Evolutionary conservation across 2,329 filamentous ascomycete genomes (phyloP).

Genomic region (Monosporascus sp.): DNA sequence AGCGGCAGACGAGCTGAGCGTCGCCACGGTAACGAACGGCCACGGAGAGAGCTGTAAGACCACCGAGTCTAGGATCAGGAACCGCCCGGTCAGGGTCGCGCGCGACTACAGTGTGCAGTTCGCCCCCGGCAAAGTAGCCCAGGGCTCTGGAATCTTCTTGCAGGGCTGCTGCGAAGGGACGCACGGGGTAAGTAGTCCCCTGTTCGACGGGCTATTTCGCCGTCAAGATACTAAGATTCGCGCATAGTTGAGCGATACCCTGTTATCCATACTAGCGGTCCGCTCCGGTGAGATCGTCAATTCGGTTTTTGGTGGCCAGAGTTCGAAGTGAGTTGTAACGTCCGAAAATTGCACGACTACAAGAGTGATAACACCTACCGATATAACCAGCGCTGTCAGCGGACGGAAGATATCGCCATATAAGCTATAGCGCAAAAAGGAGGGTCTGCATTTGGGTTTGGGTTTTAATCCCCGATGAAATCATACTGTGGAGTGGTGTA

Average conservation of each 20-base stretch:
- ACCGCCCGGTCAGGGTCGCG: constrained; percentile 43
- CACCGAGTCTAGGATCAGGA: constrained; percentile 44
- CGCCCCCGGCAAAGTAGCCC: constrained; percentile 59
- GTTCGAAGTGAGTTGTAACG: background rate
- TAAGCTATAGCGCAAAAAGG: background rate
- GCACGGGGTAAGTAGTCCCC: constrained; percentile 67
- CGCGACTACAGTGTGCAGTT: constrained; percentile 79
- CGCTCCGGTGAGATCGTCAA: constrained; percentile 73
- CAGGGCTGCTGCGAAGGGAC: constrained; percentile 92
- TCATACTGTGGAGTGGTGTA: too few species aligned
- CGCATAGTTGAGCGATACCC: constrained; percentile 67
- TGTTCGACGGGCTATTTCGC: background rate
- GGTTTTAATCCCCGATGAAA: too few species aligned
- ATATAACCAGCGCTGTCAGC: background rate
- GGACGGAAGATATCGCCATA: background rate
- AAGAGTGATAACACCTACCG: background rate
- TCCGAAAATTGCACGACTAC: background rate
- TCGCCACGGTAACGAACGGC: constrained; percentile 4
- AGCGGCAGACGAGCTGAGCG: constrained; percentile 22
- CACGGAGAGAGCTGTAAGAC: constrained; percentile 5
- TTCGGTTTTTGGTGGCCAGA: constrained; percentile 58
- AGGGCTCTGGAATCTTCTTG: constrained; percentile 77
- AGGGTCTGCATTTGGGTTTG: background rate
- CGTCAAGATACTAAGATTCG: constrained; percentile 3
- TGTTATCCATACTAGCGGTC: constrained; percentile 72